Base-by-base conservation (phyloP, 2,329 filamentous ascomycete species). In the Colletotrichum paranaense region DNA sequence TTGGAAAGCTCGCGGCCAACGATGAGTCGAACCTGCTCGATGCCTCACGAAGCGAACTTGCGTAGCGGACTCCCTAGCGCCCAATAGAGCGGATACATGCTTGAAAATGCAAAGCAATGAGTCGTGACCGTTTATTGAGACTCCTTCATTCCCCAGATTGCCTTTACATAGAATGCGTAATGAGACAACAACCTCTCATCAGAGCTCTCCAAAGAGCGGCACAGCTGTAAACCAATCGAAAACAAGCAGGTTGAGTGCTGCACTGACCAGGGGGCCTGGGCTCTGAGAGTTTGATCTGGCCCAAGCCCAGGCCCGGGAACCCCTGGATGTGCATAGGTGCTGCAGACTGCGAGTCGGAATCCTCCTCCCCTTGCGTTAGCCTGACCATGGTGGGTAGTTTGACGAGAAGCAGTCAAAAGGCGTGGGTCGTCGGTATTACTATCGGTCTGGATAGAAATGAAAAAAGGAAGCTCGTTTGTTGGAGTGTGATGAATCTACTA, bases 131-230 rank as follows among this genome's bases (percentile, higher is more conserved):
- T 62, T 26, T n/a, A 22, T 28, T 56, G 64, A 22, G 26, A 62
- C 26, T 11, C 38, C n/a, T 57, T 28, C 70, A 60, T 69, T 68
- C 60, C 55, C 30, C 28, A 60, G 59, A n/a, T 32, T 46, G 30
- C 46, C 59, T 35, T 49, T 55, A 22, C 22, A 22, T 22, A 55
- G 70, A 73, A 70, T 70, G 70, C 19, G 26, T 49, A 69, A 64
- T 64, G 59, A 63, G 53, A 42, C 66, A 64, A 8, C 19, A 24
- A 32, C 19, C 16, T 32, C 14, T 22, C 35, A 26, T 14, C 57
- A 5, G 22, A 24, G 12, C 22, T n/a, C 32, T 26, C 30, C 30
- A 26, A 26, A 4, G n/a, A 58, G 24, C 8, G 24, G 28, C 14
- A 30, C 24, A 22, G 11, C 22, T 16, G 59, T 16, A 30, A 19